These are phyloP conservation scores for Globisporangium heterothallicum DNA, from an alignment of 352 stramenopile species.

Conservation along the genomic window DNA sequence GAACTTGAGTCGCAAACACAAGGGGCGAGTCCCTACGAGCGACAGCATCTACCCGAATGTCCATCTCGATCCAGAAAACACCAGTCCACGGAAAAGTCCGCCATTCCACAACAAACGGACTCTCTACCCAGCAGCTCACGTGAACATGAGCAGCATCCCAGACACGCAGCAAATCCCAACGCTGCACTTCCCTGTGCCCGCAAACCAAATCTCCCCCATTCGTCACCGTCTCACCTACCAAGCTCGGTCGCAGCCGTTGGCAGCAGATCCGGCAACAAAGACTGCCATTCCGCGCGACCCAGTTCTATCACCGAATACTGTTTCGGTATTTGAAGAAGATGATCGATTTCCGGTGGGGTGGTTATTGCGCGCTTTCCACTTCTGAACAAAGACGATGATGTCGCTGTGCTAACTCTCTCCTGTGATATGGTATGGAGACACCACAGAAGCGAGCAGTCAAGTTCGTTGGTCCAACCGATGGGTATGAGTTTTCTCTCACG, in stretches of 20 bases:
- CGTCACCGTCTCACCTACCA: not conserved
- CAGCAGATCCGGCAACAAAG: not conserved
- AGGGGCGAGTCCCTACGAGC: slow-evolving; percentile 7
- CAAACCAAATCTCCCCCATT: not conserved
- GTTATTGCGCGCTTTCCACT: not conserved
- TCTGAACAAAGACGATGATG: too few species aligned
- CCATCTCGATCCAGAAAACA: slow-evolving; percentile 3
- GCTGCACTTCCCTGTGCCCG: slow-evolving; percentile 19
- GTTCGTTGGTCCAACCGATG: slow-evolving; percentile 26
- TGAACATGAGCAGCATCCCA: slow-evolving; percentile 51
- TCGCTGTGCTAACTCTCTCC: too few species aligned
- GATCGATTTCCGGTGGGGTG: slow-evolving; percentile 37
- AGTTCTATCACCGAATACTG: too few species aligned
- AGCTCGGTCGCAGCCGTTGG: not conserved
- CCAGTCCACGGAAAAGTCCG: slow-evolving; percentile 21
- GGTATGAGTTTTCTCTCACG: slow-evolving; percentile 30
- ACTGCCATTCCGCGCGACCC: too few species aligned
- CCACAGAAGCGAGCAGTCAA: slow-evolving; percentile 37
- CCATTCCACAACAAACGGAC: slow-evolving; percentile 20
- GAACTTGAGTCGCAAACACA: slow-evolving; percentile 35
- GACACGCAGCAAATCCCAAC: slow-evolving; percentile 56
- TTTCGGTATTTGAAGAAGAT: slow-evolving; percentile 20
- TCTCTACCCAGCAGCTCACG: slow-evolving; percentile 35
- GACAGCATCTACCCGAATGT: slow-evolving; percentile 10
- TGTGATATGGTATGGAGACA: too few species aligned